Percentiles rank a stretch among this genome's conserved stretches.
Evolutionary conservation across 1,139 yeast genomes (phyloP).

Genomic region (Diutina ranongensis): DNA sequence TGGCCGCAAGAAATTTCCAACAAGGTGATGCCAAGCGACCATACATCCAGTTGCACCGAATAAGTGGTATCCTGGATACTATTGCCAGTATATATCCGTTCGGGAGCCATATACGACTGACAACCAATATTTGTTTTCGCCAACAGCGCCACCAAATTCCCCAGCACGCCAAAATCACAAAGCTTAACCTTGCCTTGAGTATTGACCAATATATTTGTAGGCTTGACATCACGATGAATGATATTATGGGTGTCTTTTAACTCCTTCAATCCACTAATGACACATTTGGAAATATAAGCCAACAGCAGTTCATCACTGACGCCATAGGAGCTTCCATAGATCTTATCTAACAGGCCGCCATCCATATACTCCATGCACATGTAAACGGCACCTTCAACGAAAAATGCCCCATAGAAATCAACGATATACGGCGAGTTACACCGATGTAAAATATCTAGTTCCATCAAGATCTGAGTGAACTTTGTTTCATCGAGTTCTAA

Average conservation of each 20-base stretch:
- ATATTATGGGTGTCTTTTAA: conserved; percentile 82
- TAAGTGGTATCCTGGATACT: conserved; percentile 64
- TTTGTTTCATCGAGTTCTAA: conserved; percentile 85
- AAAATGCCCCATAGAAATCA: conserved; percentile 94
- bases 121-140: conserved; percentile 97
- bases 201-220: conserved; percentile 78
- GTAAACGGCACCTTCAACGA: conserved; percentile 94
- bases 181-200: conserved; percentile 70
- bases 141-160: conserved; percentile 87
- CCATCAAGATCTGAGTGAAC: conserved; percentile 91
- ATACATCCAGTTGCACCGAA: conserved; percentile 89
- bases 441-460: conserved; percentile 82
- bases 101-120: conserved; percentile 99
- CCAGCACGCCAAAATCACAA: conserved; percentile 96
- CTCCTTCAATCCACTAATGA: conserved; percentile 71
- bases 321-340: conserved; percentile 62
- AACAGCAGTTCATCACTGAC: conserved; percentile 63
- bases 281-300: conserved; percentile 73
- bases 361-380: conserved; percentile 99
- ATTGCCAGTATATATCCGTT: conserved; percentile 53
- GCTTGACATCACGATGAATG: conserved; percentile 94
- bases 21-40: conserved; percentile 89
- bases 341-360: conserved; percentile 87
- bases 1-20: conserved; percentile 84
- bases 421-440: conserved; percentile 86